Conservation (phyloP, 192 early-diverging fungal species). For the Lobosporangium transversale region DNA sequence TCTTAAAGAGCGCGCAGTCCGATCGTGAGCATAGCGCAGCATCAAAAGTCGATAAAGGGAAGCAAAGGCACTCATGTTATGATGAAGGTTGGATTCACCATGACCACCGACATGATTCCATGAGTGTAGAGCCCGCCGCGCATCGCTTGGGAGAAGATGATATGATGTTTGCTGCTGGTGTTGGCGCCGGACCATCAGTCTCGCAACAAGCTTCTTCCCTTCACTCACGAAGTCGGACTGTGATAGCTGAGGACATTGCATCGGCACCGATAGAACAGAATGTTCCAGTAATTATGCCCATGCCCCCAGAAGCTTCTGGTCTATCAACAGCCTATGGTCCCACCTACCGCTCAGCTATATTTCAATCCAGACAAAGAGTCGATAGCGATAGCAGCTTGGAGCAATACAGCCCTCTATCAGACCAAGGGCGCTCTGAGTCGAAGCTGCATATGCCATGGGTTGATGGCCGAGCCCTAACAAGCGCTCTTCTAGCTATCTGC, state of each 20-base stretch:
- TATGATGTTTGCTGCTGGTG: neutral
- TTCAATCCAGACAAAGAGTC: constrained; percentile 11
- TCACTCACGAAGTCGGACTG: constrained; percentile 3
- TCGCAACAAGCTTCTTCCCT: neutral
- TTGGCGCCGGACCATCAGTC: constrained; percentile 9
- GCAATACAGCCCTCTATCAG: neutral
- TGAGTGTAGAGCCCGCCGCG: too few relatives aligned
- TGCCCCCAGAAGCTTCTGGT: too few relatives aligned
- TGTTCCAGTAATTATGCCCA: too few relatives aligned
- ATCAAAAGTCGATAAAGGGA: constrained; percentile 14
- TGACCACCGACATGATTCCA: neutral
- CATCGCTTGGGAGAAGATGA: too few relatives aligned
- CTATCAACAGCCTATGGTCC: too few relatives aligned
- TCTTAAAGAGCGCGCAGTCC: neutral
- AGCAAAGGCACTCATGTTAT: constrained; percentile 1
- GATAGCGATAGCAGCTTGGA: constrained; percentile 4
- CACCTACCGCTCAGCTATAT: constrained; percentile 10
- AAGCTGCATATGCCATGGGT: constrained; percentile 39
- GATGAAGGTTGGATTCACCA: neutral
- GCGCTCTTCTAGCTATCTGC: constrained; percentile 41
- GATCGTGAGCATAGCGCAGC: too few relatives aligned
- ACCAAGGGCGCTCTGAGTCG: neutral
- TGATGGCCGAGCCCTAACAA: constrained; percentile 43
- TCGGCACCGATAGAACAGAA: too few relatives aligned
- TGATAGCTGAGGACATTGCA: neutral